Evolutionary conservation across 1,139 yeast species (phyloP), one percentile per base, ranked within the genome.

Genomic region (Hyphopichia burtonii): DNA sequence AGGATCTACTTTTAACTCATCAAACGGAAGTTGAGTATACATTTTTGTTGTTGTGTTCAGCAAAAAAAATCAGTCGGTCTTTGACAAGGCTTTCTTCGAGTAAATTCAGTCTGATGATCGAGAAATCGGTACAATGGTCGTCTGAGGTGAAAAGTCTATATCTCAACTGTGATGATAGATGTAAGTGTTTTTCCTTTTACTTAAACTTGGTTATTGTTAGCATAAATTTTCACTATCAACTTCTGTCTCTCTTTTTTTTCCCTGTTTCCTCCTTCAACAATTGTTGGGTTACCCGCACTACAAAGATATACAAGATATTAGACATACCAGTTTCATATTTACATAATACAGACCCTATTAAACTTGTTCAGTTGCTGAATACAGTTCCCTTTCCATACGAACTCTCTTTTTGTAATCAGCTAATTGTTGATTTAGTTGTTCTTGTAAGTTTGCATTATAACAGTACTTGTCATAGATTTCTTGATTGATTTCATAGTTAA

Each of bases 401-500:
- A 53, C 35, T 38, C 63, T 44, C n/a, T 56, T 55, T 34, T 58
- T 53, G 47, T 64, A 65, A 31, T 58, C 63, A 31, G 47, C 50
- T 41, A 80, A 58, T 52, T 78, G 83, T 36, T 59, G 61, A 39
- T 78, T 70, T 38, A 80, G 60, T 48, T 71, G 76, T 27, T 67
- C 67, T 53, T 80, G 84, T 14, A 79, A 53, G 37, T 64, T 56
- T 1, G 72, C 65, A 49, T 71, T 74, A 20, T 72, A 67, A 39
- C 66, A 52, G 58, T 80, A 59, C 40, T 68, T 61, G 11, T 65
- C 65, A 49, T 70, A 74, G 1, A 69, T 61, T 8, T 59, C 68
- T 23, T 71, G 68, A 49, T 82, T 71, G 6, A 80, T 68, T 31
- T 62, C 70, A 46, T 66, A 83, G 50, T 71, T 78, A 17, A 83